Evolutionary conservation across 306 rosid genomes (phyloP).

Genomic region (Senna tora): DNA sequence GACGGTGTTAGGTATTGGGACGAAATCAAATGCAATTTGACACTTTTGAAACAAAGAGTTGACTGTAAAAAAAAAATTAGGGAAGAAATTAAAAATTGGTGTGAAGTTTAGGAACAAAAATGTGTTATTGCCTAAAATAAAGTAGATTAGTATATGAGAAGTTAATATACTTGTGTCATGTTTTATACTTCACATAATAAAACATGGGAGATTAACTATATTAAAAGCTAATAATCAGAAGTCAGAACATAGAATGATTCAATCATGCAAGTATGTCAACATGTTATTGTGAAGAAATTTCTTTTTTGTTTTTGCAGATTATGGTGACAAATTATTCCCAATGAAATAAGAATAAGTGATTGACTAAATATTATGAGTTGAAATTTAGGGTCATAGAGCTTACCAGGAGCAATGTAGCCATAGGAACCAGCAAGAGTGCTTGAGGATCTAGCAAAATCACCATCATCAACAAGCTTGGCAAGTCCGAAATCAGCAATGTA

Average conservation of each 20-base stretch:
- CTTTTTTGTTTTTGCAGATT: background rate
- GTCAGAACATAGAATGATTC: background rate
- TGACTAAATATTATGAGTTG: slow-evolving; percentile 1
- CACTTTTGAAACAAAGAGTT: too few species aligned
- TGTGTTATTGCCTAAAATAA: too few species aligned
- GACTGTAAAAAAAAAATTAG: too few species aligned
- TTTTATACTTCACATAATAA: too few species aligned
- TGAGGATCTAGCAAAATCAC: slow-evolving; percentile 72
- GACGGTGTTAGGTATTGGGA: too few species aligned
- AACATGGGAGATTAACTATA: background rate
- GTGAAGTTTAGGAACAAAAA: too few species aligned
- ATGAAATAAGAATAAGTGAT: background rate
- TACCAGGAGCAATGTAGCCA: slow-evolving; percentile 96
- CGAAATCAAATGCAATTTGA: too few species aligned
- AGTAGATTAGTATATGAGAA: too few species aligned
- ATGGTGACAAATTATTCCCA: background rate
- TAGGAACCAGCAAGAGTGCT: slow-evolving; percentile 89
- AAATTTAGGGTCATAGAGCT: slow-evolving; percentile 37
- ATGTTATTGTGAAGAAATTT: background rate
- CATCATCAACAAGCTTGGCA: slow-evolving; percentile 85
- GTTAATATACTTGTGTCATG: too few species aligned
- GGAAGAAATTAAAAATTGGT: too few species aligned
- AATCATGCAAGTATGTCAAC: slow-evolving; percentile 6
- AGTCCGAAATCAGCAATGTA: slow-evolving; percentile 91
- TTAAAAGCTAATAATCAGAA: too few species aligned